Percentiles rank a stretch among this genome's conserved stretches.
phyloP scores from a whole-genome alignment of 805 yeast species.

The Yamadazyma insecticola region DNA sequence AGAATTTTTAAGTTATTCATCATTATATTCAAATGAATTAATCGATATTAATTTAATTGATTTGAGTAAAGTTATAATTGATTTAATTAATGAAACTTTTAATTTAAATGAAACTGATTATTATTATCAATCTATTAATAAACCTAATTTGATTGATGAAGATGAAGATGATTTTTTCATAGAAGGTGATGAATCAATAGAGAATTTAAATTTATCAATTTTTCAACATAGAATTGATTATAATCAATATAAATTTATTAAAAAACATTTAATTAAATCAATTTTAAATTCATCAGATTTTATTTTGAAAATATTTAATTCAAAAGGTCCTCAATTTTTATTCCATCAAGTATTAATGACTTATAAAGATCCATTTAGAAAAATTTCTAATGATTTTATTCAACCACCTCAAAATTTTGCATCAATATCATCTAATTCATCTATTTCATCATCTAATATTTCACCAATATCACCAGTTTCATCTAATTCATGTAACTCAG shows the following conservation, averaged over 20 bases:
- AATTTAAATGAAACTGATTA: conserved; percentile 15
- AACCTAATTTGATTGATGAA: conserved; percentile 5
- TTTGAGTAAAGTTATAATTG: conserved; percentile 27
- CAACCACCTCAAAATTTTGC: conserved; percentile 1
- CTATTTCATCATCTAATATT: conserved; percentile 2
- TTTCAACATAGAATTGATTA: conserved; percentile 9
- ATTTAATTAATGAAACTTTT: conserved; percentile 27
- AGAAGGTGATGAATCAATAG: conserved; percentile 2
- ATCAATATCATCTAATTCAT: too few species aligned
- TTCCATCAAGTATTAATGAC: conserved; percentile 15
- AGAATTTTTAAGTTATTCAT: conserved; percentile 44
- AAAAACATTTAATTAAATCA: conserved; percentile 22
- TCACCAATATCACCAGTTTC: conserved; percentile 7
- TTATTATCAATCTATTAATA: conserved; percentile 20
- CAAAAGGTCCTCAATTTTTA: conserved; percentile 26
- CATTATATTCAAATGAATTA: conserved; percentile 45
- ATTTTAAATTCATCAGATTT: conserved; percentile 24
- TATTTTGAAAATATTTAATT: conserved; percentile 20
- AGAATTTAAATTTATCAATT: background rate
- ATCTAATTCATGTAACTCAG: conserved; percentile 4
- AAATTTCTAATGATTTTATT: conserved; percentile 2
- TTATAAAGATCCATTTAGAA: conserved; percentile 9
- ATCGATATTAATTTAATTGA: conserved; percentile 28
- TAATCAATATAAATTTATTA: conserved; percentile 17
- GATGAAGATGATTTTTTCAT: conserved; percentile 9